Evolutionary conservation across 768 basidiomycete genomes (phyloP), one percentile per base, ranked within the genome.

Genomic region (Tricholoma hemisulphureum): DNA sequence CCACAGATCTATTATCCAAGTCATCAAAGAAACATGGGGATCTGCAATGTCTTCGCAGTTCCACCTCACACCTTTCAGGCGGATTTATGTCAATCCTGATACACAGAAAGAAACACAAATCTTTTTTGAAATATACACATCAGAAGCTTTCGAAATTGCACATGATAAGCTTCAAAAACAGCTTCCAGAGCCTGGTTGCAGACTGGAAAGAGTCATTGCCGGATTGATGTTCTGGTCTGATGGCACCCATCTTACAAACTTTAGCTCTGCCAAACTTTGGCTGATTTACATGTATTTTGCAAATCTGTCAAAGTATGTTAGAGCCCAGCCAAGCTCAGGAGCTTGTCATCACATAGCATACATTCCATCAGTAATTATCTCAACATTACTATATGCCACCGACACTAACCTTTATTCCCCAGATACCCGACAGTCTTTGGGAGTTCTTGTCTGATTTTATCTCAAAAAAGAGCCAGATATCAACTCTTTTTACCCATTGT

Each of bases 381-480:
- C n/a, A 8, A 49, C 46, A 49, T 49, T 3, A 11, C 6, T 49
- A 10, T 23, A 8, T 21, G 20, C 46, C n/a, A 26, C 29, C 10
- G 29, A 31, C 10, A 5, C 29, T n/a, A n/a, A n/a, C 29, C 29
- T 31, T 5, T 10, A 6, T 31, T 6, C 10, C 20, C n/a, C 6
- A 73, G 67, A 63, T 75, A 2, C 71, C 69, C 0, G 69, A 71
- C 32, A 45, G 51, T 0, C 43, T 74, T 4, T 63, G 68, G 26
- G 68, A 70, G 37, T 39, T 57, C 14, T 61, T 67, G 28, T 29
- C 58, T 2, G 54, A 52, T 14, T 60, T 58, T n/a, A 57, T 62
- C 23, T 63, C 62, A 0, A 61, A 43, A 21, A 16, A 57, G 0
- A 48, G 57, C 2, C 64, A 66, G 6, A 49, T 11, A 21, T 14